Base-by-base conservation (phyloP, 1,139 yeast genomes). In the Hemisphaericaspora xylofermentans region DNA sequence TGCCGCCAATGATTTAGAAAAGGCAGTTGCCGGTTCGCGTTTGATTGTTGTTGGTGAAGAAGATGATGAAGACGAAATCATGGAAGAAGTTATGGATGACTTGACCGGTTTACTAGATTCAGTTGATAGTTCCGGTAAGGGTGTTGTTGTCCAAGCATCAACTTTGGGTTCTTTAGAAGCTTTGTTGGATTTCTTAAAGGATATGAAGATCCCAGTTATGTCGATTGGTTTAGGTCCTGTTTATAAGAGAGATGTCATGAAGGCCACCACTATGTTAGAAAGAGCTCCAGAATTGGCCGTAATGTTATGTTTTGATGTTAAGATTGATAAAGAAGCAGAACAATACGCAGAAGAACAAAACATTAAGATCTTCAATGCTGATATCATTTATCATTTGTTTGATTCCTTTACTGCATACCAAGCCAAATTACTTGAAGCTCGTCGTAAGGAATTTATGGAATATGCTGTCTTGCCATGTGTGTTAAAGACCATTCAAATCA, bases 21-120 rank as follows among this genome's bases (percentile, higher is more conserved):
- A 93, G 71, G 98, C 99, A 7, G 96, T 93, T 61, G 98, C 99
- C 39, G 99, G 99, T 69, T 94, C 98, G 26, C 80, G 98, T 61
- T 76, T 93, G 66, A 71, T 94, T 51, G 94, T 93, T 54, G 97
- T 89, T 51, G 96, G 96, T 33, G 96, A 93, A 52, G 97, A 88
- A 48, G 99, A 94, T 54, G 97, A 93, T 56, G 98, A 93, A 69
- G 98, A 94, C 45, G 98, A 93, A 45, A 62, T 93, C 54, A 87
- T 88, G 95, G 98, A 93, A 63, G 98, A 93, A 52, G 97, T 93
- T 46, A 94, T 94, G 98, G 97, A 93, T 58, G 99, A 93, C 66
- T 77, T 93, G 63, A 89, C 98, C 32, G 97, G 96, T 36, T 75
- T 93, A 54, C 75, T 93, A 57, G 98, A 89, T 64, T 87, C 95